Evolutionary conservation across 257 asterid species (phyloP), one percentile per base, ranked within the genome.

Genomic region (Ophiorrhiza pumila): DNA sequence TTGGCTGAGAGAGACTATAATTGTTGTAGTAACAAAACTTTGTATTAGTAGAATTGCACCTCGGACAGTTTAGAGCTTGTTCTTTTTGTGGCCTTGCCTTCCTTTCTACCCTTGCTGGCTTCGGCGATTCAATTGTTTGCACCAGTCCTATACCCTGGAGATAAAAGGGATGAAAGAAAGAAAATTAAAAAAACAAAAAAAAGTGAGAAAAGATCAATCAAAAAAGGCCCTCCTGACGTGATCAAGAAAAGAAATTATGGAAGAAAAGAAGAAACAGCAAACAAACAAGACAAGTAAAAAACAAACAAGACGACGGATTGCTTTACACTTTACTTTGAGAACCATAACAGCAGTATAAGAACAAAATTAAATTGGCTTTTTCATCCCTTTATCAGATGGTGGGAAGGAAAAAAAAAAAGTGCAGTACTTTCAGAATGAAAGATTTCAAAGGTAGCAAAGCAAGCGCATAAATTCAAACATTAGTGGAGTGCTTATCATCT

Each of bases 21-120:
- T 92, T 90, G 85, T 92, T 90, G 86, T 92, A 92, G 23, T 92
- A 92, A 71, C 98, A 92, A 76, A 92, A 92, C 71, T 93, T 93
- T 0, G 98, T 93, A 85, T 93, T 90, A 0, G 96, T 83, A 0
- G 98, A 93, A 41, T 72, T 84, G 83, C 98, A 93, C 43, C 98
- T 74, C 2, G 96, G 97, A 65, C 98, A 93, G 81, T 91, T 89
- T 43, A 90, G 1, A 32, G 91, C 91, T 67, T 84, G 86, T 18
- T 87, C 95, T 39, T 86, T 89, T 14, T 82, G 79, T 22, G 98
- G 92, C 74, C 97, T 80, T 57, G 93, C 86, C 78, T 88, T 90
- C 76, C 86, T 88, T 37, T 87, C 76, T 11, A 7, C 42, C 17
- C 31, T 35, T 17, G 64, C 25, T 1, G 74, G 53, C 67, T 73